These are phyloP conservation scores for Syzygium syzygioides DNA, from an alignment of 441 rosid genomes.

Conservation along the genomic window DNA sequence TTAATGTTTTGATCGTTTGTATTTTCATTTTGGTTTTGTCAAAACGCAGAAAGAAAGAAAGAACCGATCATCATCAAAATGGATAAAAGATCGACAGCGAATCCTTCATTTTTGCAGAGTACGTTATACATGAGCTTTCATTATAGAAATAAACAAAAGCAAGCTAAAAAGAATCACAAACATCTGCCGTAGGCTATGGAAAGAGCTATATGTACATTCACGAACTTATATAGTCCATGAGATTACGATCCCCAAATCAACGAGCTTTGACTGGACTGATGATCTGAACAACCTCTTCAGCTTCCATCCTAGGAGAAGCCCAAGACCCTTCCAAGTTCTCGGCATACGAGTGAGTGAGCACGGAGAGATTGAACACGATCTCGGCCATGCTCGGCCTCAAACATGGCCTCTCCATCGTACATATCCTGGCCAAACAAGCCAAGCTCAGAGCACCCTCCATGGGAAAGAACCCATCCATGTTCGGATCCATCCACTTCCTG, in stretches of 20 bases:
- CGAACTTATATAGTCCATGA: background rate
- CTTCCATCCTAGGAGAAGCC: constrained; percentile 28
- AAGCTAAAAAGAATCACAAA: background rate
- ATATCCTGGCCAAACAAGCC: constrained; percentile 41
- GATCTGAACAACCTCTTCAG: constrained; percentile 30
- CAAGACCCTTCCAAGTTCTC: constrained; percentile 28
- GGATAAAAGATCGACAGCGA: background rate
- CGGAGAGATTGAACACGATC: constrained; percentile 49
- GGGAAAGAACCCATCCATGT: constrained; percentile 40
- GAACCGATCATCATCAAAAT: background rate
- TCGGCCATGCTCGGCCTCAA: constrained; percentile 62
- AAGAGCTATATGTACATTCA: background rate
- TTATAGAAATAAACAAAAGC: background rate
- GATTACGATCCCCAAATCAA: background rate
- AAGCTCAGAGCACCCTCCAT: constrained; percentile 41
- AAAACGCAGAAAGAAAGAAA: background rate
- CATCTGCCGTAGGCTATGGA: background rate
- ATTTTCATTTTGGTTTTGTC: background rate
- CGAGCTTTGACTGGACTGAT: constrained; percentile 22
- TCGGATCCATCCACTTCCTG: constrained; percentile 55
- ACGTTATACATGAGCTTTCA: background rate
- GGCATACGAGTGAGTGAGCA: constrained; percentile 33
- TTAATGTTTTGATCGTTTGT: background rate
- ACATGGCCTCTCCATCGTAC: constrained; percentile 36
- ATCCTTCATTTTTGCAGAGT: background rate